phyloP scores from a whole-genome alignment of 2,329 filamentous ascomycete species.

The Tolypocladium amazonense region DNA sequence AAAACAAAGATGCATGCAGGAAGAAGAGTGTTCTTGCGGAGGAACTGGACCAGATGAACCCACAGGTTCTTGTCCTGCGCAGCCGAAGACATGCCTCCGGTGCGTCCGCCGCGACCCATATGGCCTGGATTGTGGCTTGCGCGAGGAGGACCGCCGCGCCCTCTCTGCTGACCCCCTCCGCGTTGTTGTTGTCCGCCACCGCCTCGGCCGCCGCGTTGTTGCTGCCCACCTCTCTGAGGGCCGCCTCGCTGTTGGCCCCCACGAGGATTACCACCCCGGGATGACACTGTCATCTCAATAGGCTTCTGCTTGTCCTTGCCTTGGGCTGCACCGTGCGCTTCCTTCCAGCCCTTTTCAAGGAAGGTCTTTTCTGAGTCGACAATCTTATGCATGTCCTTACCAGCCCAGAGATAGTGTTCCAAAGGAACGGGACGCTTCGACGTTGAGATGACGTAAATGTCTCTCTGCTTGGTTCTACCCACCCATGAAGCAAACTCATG shows the following conservation, averaged over 20 bases:
- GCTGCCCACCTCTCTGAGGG: slow-evolving; percentile 22
- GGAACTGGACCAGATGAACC: slow-evolving; percentile 88
- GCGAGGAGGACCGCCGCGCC: slow-evolving; percentile 40
- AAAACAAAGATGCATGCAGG: slow-evolving; percentile 98
- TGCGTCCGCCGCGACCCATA: slow-evolving; percentile 78
- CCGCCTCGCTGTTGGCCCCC: slow-evolving; percentile 25
- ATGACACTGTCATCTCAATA: slow-evolving; percentile 20
- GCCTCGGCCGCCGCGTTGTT: slow-evolving; percentile 33
- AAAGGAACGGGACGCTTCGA: slow-evolving; percentile 89
- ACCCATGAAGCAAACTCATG: slow-evolving; percentile 98
- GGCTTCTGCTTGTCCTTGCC: slow-evolving; percentile 67
- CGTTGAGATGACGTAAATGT: slow-evolving; percentile 98
- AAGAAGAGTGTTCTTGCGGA: slow-evolving; percentile 77
- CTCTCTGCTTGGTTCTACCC: slow-evolving; percentile 92
- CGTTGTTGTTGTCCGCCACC: slow-evolving; percentile 37
- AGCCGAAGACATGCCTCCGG: slow-evolving; percentile 76
- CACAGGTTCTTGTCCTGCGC: slow-evolving; percentile 94
- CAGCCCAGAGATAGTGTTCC: slow-evolving; percentile 94
- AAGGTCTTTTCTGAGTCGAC: slow-evolving; percentile 90
- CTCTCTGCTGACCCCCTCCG: slow-evolving; percentile 42
- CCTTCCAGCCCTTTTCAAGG: slow-evolving; percentile 87
- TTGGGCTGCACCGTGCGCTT: slow-evolving; percentile 72
- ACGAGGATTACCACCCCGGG: slow-evolving; percentile 26
- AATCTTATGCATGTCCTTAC: slow-evolving; percentile 87
- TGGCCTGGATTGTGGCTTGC: slow-evolving; percentile 63